phyloP scores from a whole-genome alignment of 2,329 filamentous ascomycete genomes.

The Monosporascus sp. region DNA sequence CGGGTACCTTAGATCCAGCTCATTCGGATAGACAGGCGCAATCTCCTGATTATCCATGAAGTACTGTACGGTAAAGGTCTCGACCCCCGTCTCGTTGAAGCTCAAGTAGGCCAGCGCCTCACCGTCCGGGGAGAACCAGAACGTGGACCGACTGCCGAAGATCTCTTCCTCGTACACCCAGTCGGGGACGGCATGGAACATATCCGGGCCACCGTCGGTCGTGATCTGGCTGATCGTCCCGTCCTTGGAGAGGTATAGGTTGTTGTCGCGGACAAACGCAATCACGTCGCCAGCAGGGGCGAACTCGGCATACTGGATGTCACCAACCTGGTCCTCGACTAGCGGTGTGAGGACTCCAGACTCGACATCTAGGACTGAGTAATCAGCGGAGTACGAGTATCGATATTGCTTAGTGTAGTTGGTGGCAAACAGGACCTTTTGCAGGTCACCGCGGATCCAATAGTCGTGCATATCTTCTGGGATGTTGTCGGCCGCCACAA shows the following conservation, averaged over 20 bases:
- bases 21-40: conserved; percentile 55
- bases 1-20: conserved; percentile 61
- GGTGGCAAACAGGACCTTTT: conserved; percentile 54
- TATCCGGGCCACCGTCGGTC: conserved; percentile 51
- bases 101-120: conserved; percentile 48
- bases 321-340: conserved; percentile 52
- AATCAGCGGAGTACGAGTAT: conserved; percentile 63
- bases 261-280: conserved; percentile 62
- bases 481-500: conserved; percentile 53
- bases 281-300: conserved; percentile 53
- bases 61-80: conserved; percentile 60
- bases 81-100: conserved; percentile 62
- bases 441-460: conserved; percentile 55
- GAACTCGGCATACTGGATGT: conserved; percentile 63
- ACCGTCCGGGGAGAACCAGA: conserved; percentile 55
- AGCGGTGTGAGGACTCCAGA: conserved; percentile 50
- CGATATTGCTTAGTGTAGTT: conserved; percentile 66
- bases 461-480: conserved; percentile 51
- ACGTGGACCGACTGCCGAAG: conserved; percentile 41
- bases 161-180: conserved; percentile 61
- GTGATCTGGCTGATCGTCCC: conserved; percentile 53
- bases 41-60: conserved; percentile 55
- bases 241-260: conserved; percentile 54
- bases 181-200: conserved; percentile 60
- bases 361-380: conserved; percentile 57